phyloP scores from a whole-genome alignment of 2,329 filamentous ascomycete genomes.

The Alternaria ventricosa region DNA sequence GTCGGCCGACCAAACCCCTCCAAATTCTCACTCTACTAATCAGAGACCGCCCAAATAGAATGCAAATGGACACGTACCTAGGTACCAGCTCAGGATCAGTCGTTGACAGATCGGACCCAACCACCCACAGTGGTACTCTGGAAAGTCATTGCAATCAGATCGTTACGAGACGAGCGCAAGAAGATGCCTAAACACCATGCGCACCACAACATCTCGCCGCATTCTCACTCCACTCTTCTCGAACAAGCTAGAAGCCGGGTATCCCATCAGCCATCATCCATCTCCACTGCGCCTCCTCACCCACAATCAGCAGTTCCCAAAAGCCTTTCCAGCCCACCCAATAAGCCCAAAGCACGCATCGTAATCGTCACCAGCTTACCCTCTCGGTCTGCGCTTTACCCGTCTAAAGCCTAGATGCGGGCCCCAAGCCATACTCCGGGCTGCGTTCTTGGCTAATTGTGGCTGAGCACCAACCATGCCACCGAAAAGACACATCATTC shows the following conservation, averaged over 20 bases:
- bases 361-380: neutral
- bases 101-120: no score
- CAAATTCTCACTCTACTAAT: neutral
- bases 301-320: slow-evolving; percentile 3
- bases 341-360: neutral
- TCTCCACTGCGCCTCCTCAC: slow-evolving; percentile 4
- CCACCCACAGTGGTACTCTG: no score
- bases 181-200: neutral
- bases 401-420: neutral
- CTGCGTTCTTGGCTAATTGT: slow-evolving; percentile 12
- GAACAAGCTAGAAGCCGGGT: neutral
- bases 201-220: neutral
- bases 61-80: no score
- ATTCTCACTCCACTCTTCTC: neutral
- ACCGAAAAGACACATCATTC: slow-evolving; percentile 4
- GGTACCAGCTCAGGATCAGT: no score
- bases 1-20: neutral
- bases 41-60: neutral
- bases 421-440: neutral
- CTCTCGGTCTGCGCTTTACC: slow-evolving; percentile 6
- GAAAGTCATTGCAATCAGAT: no score
- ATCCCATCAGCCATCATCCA: neutral
- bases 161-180: no score
- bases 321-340: neutral
- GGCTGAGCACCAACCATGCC: slow-evolving; percentile 13